These are phyloP conservation scores for Lachancea quebecensis DNA, from an alignment of 805 yeast genomes.

Conservation along the genomic window DNA sequence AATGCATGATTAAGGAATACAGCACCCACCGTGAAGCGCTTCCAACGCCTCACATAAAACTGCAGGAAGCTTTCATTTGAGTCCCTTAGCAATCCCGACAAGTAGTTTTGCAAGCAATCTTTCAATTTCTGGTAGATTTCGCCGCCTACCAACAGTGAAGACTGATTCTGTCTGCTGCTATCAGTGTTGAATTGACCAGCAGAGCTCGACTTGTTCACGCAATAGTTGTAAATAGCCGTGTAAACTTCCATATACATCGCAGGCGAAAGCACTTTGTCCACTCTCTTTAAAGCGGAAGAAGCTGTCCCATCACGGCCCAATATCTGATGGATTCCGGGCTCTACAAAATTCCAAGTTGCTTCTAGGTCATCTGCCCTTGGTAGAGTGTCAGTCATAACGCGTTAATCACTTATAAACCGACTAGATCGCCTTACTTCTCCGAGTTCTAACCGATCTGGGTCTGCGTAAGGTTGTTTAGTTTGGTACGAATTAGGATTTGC, in stretches of 20 bases:
- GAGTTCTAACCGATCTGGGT: not conserved
- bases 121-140: conserved; percentile 75
- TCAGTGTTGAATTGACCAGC: conserved; percentile 36
- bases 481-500: conserved; percentile 1
- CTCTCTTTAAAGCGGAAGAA: conserved; percentile 28
- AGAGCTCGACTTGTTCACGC: conserved; percentile 68
- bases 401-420: not conserved
- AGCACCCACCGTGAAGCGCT: conserved; percentile 84
- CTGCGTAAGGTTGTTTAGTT: not conserved
- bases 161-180: conserved; percentile 26
- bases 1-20: conserved; percentile 86
- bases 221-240: conserved; percentile 87
- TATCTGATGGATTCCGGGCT: conserved; percentile 66
- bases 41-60: conserved; percentile 84
- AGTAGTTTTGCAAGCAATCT: conserved; percentile 56
- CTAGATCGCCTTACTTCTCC: not conserved
- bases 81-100: conserved; percentile 42
- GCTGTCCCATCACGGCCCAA: conserved; percentile 48
- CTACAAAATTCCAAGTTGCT: conserved; percentile 72
- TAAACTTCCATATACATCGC: conserved; percentile 83
- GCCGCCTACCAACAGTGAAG: conserved; percentile 66
- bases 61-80: conserved; percentile 64
- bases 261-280: conserved; percentile 57
- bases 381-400: conserved; percentile 28
- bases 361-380: conserved; percentile 56